These are phyloP conservation scores for Vanrija sp. DNA, from an alignment of 1,284 basidiomycete genomes.

Conservation along the genomic window DNA sequence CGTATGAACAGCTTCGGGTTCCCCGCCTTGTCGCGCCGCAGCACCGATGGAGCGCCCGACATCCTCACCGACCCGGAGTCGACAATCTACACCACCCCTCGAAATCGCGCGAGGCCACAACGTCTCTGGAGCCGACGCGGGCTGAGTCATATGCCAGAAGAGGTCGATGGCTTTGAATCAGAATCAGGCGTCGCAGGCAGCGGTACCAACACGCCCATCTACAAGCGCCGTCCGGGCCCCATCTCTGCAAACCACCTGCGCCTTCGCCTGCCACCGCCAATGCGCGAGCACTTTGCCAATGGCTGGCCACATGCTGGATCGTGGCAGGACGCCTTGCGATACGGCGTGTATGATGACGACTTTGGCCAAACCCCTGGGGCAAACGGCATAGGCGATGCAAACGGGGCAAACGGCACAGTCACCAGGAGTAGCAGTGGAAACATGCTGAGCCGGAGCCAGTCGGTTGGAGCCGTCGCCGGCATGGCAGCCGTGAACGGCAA, in stretches of 20 bases:
- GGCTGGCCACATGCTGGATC: slow-evolving; percentile 43
- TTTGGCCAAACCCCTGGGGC: background rate
- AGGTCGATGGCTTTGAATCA: background rate
- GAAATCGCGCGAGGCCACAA: slow-evolving; percentile 5
- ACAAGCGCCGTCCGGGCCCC: background rate
- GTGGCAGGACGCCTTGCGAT: slow-evolving; percentile 45
- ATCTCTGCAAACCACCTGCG: slow-evolving; percentile 15
- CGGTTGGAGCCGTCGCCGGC: no score
- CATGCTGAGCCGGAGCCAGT: background rate
- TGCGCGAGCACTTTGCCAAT: slow-evolving; percentile 32
- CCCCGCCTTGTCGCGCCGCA: background rate
- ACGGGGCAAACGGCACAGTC: no score
- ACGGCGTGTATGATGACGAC: slow-evolving; percentile 25
- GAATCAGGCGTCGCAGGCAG: no score
- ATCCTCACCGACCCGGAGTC: slow-evolving; percentile 18
- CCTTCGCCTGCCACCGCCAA: slow-evolving; percentile 31
- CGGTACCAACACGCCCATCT: no score
- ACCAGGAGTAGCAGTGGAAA: background rate
- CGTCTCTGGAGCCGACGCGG: slow-evolving; percentile 4
- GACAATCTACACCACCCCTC: slow-evolving; percentile 7
- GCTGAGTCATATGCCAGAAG: background rate
- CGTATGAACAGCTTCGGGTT: background rate
- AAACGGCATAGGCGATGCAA: no score
- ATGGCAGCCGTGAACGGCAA: background rate
- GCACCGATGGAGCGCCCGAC: background rate